Evolutionary conservation across 129 eudicot genomes (phyloP).

Genomic region (Pulicaria dysenterica): DNA sequence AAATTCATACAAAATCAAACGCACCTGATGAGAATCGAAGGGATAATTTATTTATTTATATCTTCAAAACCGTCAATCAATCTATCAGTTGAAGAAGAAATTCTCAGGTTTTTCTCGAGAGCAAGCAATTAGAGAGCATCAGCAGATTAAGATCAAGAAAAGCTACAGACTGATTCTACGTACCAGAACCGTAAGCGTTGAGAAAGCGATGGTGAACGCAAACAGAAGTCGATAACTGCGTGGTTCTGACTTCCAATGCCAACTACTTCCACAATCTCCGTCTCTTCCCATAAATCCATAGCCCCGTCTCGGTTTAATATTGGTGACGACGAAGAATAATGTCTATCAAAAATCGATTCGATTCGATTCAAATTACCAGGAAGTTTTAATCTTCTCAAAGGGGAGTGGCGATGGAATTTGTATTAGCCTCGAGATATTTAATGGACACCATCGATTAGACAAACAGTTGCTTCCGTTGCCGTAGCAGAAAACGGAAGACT

Average conservation of each 20-base stretch:
- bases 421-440: no score
- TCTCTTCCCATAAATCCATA: slow-evolving; percentile 43
- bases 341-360: slow-evolving; percentile 27
- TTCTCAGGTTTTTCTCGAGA: no score
- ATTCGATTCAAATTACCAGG: slow-evolving; percentile 21
- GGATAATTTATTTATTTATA: no score
- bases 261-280: slow-evolving; percentile 65
- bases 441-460: no score
- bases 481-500: no score
- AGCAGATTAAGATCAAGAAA: background rate
- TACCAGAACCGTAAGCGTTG: slow-evolving; percentile 78
- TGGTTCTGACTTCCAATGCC: slow-evolving; percentile 86
- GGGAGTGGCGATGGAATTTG: background rate
- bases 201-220: slow-evolving; percentile 46
- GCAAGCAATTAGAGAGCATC: no score
- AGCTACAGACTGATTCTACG: background rate
- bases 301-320: slow-evolving; percentile 12
- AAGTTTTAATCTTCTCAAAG: slow-evolving; percentile 19
- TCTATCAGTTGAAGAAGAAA: no score
- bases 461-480: no score
- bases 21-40: no score
- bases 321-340: slow-evolving; percentile 9
- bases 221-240: slow-evolving; percentile 75
- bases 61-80: no score
- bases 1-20: no score